Base-by-base conservation (phyloP, 257 asterid genomes). In the Solanum arcanum region DNA sequence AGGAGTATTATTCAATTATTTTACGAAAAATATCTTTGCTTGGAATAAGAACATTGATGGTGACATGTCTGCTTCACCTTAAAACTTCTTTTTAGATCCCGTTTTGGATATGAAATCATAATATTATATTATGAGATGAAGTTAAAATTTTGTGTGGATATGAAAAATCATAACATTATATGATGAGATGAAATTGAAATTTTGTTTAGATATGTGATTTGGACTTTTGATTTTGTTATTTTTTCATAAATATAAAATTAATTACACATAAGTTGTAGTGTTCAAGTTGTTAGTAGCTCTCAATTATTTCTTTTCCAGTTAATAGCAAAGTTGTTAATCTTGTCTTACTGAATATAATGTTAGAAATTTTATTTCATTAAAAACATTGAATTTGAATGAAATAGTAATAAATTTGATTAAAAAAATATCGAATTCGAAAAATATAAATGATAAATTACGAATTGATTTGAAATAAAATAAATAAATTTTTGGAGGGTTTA, bases 11-110 rank as follows among this genome's bases (percentile, higher is more conserved):
- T 59, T 20, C 9, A 20, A 59, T 4, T 59, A 62, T 23, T 62
- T 62, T 18, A 52, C 0, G 11, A 52, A 52, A 52, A 18, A 2
- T 33, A 56, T 18, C 64, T 0, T 18, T 18, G 10, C 0, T 52
- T 52, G 2, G 3, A 52, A 10, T 52, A 52, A 21, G n/a, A 2
- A 18, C 2, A 10, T 56, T 1, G 64, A 18, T 0, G 12, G n/a
- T 7, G 12, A 56, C 64, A 18, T 56, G 64, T 1, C 3, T 56
- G 2, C n/a, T 18, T 56, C n/a, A 56, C 18, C 12, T 56, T 56
- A n/a, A 7, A 56, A 18, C 64, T 56, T 2, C 5, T 10, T 56
- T 2, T 56, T 56, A 7, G 12, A 2, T 10, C n/a, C 2, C n/a
- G n/a, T 56, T 56, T 56, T 56, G 5, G 5, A 18, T 56, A 56